Evolutionary conservation across 305 asterid genomes (phyloP), one percentile per base, ranked within the genome.

Genomic region (Withania somnifera): DNA sequence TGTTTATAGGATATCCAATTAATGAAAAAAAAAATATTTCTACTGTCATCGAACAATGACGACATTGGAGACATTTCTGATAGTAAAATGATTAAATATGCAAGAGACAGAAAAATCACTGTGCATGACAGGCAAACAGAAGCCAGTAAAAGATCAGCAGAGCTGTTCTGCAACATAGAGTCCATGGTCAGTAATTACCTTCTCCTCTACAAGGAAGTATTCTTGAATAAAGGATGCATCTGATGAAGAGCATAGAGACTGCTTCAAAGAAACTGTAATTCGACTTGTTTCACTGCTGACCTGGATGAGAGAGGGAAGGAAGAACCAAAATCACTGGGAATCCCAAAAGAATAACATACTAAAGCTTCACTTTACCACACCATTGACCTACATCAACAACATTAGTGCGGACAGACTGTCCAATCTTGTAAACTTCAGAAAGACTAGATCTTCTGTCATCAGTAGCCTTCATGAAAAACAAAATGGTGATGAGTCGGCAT

Each of bases 371-470:
- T n/a, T 40, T 52, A 71, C 53, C 58, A 54, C 81, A 45, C 61
- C n/a, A n/a, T 5, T 71, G 77, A 52, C 94, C 24, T 90, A 96
- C 99, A 90, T 94, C 95, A 86, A 90, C 80, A 80, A 94, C 82
- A 85, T 89, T 90, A 89, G 97, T 88, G 82, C 98, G 95, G 86
- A 96, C 98, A 71, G 99, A 96, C 88, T 96, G 99, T 68, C 98
- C 99, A 68, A 92, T 82, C 77, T 81, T 89, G 89, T 93, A 93
- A 82, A 88, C 91, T 88, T 94, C 97, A 57, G 94, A 85, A 82
- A 93, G 93, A 83, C 90, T 90, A 24, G 83, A 81, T 83, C 89
- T 88, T 82, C 92, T 86, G 81, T 92, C 98, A 91, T 96, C 97
- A 81, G 88, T 88, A 88, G 93, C 98, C 99, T 96, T 87, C 84